phyloP scores from a whole-genome alignment of 331 rosid genomes.

The Quercus lobata region DNA sequence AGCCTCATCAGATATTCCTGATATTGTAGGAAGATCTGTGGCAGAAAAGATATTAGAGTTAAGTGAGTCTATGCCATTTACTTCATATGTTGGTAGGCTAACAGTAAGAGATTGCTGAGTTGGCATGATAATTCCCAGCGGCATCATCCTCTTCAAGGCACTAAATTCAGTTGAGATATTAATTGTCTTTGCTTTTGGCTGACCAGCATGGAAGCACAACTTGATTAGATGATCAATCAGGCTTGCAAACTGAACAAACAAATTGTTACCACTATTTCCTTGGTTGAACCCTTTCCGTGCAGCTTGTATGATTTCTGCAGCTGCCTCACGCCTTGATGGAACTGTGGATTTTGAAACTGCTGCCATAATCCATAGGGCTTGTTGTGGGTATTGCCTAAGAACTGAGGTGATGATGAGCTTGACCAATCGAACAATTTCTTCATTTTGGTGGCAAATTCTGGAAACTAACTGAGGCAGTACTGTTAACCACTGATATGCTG shows the following conservation, averaged over 20 bases:
- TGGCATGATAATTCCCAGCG: constrained; percentile 94
- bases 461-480: constrained; percentile 96
- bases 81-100: constrained; percentile 76
- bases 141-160: constrained; percentile 97
- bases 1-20: constrained; percentile 92
- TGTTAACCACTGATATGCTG: constrained; percentile 88
- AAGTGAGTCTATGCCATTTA: constrained; percentile 52
- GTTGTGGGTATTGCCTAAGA: constrained; percentile 83
- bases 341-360: constrained; percentile 95
- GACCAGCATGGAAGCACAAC: constrained; percentile 91
- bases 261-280: constrained; percentile 67
- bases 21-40: constrained; percentile 84
- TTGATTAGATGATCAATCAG: constrained; percentile 85
- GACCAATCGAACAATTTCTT: constrained; percentile 75
- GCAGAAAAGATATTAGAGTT: constrained; percentile 67
- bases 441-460: constrained; percentile 96
- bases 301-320: constrained; percentile 89
- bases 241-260: constrained; percentile 85
- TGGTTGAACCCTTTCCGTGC: constrained; percentile 69
- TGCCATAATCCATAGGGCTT: constrained; percentile 96
- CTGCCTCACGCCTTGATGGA: constrained; percentile 91
- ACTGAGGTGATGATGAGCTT: constrained; percentile 78
- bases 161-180: constrained; percentile 88
- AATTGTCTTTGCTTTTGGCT: constrained; percentile 68
- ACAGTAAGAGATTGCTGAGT: constrained; percentile 87